Conservation (phyloP, 208 protist genomes). For the Wallacemonas sp. region DNA sequence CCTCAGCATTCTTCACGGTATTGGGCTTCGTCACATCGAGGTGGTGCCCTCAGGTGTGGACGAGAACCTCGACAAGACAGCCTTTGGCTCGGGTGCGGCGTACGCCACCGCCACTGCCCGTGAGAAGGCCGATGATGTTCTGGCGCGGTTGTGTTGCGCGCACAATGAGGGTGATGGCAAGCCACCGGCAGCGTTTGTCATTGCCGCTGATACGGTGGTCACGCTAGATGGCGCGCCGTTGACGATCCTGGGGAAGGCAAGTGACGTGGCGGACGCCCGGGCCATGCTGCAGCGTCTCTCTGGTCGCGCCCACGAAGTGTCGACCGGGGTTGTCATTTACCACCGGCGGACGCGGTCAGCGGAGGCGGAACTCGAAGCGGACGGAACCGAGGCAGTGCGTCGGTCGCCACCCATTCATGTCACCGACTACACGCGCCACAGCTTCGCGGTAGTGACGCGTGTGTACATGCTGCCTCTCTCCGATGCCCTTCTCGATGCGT, state of each 20-base stretch:
- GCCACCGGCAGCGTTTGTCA: slow-evolving; percentile 28
- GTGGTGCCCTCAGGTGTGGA: slow-evolving; percentile 27
- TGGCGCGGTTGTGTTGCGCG: slow-evolving; percentile 11
- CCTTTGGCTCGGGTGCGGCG: slow-evolving; percentile 23
- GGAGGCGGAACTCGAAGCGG: neutral
- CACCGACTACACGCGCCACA: slow-evolving; percentile 4
- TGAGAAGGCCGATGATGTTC: slow-evolving; percentile 18
- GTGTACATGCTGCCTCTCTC: slow-evolving; percentile 23
- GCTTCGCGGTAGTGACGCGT: slow-evolving; percentile 18
- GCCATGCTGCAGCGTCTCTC: slow-evolving; percentile 24
- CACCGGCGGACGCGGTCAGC: neutral
- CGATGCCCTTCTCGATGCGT: slow-evolving; percentile 28
- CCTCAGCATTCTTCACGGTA: slow-evolving; percentile 18
- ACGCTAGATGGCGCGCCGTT: slow-evolving; percentile 9
- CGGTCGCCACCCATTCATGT: no score
- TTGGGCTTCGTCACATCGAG: slow-evolving; percentile 25
- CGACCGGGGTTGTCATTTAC: slow-evolving; percentile 27
- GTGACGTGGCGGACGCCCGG: slow-evolving; percentile 20
- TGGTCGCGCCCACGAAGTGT: slow-evolving; percentile 27
- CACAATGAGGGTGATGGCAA: neutral
- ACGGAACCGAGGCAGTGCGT: no score
- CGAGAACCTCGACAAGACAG: slow-evolving; percentile 27
- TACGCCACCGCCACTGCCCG: slow-evolving; percentile 33
- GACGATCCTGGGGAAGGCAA: slow-evolving; percentile 33
- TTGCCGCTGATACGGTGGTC: slow-evolving; percentile 39